These are phyloP conservation scores for Rhodomyrtus psidioides DNA, from an alignment of 441 rosid genomes.

Conservation along the genomic window DNA sequence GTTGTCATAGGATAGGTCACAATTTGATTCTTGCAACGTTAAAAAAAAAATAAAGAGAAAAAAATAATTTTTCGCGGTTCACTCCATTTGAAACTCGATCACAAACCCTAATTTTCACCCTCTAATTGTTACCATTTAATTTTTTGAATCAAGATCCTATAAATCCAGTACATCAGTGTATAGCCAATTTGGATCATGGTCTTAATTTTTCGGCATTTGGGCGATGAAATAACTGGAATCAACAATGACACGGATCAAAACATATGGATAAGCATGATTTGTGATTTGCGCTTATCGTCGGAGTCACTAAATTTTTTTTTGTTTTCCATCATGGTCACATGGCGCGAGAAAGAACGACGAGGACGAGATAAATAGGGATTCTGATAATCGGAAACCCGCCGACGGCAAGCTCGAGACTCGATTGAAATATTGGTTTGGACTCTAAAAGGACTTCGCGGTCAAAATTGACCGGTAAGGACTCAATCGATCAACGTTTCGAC, in stretches of 20 bases:
- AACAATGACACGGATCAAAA: not conserved
- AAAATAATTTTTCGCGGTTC: not conserved
- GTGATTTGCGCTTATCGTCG: not conserved
- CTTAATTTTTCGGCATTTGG: not conserved
- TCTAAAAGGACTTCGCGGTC: not conserved
- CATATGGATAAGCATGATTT: not conserved
- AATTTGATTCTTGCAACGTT: not conserved
- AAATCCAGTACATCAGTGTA: not conserved
- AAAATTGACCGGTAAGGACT: not conserved
- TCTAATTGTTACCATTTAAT: not conserved
- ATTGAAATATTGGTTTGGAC: not conserved
- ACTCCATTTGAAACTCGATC: not conserved
- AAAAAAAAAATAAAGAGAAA: not conserved
- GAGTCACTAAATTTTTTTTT: not conserved
- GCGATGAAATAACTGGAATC: not conserved
- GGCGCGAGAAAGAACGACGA: not conserved
- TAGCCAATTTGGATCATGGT: not conserved
- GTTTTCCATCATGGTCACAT: not conserved
- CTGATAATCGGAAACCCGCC: rapidly evolving
- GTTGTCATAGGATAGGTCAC: not conserved
- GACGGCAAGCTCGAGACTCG: not conserved
- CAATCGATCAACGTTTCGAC: not conserved
- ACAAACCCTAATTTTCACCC: not conserved
- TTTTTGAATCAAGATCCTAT: not conserved
- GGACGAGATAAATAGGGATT: not conserved